Evolutionary conservation across 1,139 yeast genomes (phyloP).

Genomic region (Kurtzmaniella quercitrusa): DNA sequence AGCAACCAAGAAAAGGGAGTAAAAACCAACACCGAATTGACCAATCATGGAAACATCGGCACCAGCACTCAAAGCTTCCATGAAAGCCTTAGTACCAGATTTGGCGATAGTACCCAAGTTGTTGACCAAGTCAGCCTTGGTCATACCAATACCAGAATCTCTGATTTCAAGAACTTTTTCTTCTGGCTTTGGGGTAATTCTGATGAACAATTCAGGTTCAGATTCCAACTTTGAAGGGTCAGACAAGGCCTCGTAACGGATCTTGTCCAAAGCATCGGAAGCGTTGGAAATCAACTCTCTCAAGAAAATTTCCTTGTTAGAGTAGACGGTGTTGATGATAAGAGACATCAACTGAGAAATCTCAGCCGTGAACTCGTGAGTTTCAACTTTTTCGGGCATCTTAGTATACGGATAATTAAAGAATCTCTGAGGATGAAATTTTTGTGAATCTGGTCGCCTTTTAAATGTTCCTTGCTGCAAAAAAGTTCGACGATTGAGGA

Average conservation of each 20-base stretch:
- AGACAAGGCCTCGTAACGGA: slow-evolving; percentile 92
- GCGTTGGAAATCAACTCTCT: slow-evolving; percentile 99
- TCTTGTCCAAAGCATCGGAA: slow-evolving; percentile 80
- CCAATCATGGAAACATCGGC: slow-evolving; percentile 99
- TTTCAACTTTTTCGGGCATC: slow-evolving; percentile 50
- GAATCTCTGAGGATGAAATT: slow-evolving; percentile 7
- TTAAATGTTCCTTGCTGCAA: slow-evolving; percentile 8
- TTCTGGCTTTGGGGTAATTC: slow-evolving; percentile 96
- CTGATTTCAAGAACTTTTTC: slow-evolving; percentile 92
- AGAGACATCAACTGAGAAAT: slow-evolving; percentile 99
- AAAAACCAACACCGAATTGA: slow-evolving; percentile 99
- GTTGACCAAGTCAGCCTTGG: slow-evolving; percentile 98
- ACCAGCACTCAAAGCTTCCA: slow-evolving; percentile 99
- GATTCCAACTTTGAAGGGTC: slow-evolving; percentile 90
- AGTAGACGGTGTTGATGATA: slow-evolving; percentile 99
- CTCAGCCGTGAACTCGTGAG: slow-evolving; percentile 99
- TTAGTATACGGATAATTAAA: slow-evolving; percentile 5
- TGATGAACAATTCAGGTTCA: slow-evolving; percentile 94
- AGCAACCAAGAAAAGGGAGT: slow-evolving; percentile 98
- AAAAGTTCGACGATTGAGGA: slow-evolving; percentile 18
- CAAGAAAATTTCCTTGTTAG: slow-evolving; percentile 98
- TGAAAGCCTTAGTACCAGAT: slow-evolving; percentile 98
- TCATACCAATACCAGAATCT: slow-evolving; percentile 99
- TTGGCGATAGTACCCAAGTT: slow-evolving; percentile 99
- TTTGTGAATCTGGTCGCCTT: slow-evolving; percentile 7